These are phyloP conservation scores for Dendrostoma leiphaemia DNA, from an alignment of 2,329 filamentous ascomycete species.

Conservation along the genomic window DNA sequence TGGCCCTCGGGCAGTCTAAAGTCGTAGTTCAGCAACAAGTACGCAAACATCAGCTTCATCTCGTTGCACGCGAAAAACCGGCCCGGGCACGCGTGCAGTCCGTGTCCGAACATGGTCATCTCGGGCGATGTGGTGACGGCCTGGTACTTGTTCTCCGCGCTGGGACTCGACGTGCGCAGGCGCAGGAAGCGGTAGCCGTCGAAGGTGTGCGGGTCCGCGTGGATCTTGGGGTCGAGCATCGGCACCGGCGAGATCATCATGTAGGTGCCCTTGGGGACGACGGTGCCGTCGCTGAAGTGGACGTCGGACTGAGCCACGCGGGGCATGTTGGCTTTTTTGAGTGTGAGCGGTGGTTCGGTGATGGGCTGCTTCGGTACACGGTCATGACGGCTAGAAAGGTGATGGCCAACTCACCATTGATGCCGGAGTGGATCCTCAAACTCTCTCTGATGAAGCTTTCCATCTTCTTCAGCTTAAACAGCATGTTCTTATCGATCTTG, in stretches of 20 bases:
- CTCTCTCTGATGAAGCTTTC: slow-evolving; percentile 32
- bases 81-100: slow-evolving; percentile 39
- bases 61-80: slow-evolving; percentile 38
- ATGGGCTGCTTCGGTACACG: too few species aligned
- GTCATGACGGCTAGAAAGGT: too few species aligned
- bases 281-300: slow-evolving; percentile 1
- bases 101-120: slow-evolving; percentile 35
- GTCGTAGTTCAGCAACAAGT: slow-evolving; percentile 28
- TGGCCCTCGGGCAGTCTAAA: slow-evolving; percentile 24
- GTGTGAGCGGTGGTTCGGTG: not conserved
- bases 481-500: slow-evolving; percentile 12
- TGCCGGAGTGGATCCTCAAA: slow-evolving; percentile 23
- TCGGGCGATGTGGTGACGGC: slow-evolving; percentile 20
- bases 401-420: slow-evolving; percentile 32
- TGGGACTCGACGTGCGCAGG: slow-evolving; percentile 27
- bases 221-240: slow-evolving; percentile 26
- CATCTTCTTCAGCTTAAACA: slow-evolving; percentile 31
- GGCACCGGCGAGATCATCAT: not conserved
- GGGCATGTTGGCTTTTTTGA: slow-evolving; percentile 7
- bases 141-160: slow-evolving; percentile 20
- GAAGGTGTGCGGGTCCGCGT: slow-evolving; percentile 34
- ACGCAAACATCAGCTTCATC: slow-evolving; percentile 33
- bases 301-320: not conserved
- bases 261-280: slow-evolving; percentile 1
- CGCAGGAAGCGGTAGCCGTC: slow-evolving; percentile 42